Percentiles rank a stretch among this genome's conserved stretches.
phyloP scores from a whole-genome alignment of 2,329 filamentous ascomycete genomes.

The Pseudogymnoascus pannorum region DNA sequence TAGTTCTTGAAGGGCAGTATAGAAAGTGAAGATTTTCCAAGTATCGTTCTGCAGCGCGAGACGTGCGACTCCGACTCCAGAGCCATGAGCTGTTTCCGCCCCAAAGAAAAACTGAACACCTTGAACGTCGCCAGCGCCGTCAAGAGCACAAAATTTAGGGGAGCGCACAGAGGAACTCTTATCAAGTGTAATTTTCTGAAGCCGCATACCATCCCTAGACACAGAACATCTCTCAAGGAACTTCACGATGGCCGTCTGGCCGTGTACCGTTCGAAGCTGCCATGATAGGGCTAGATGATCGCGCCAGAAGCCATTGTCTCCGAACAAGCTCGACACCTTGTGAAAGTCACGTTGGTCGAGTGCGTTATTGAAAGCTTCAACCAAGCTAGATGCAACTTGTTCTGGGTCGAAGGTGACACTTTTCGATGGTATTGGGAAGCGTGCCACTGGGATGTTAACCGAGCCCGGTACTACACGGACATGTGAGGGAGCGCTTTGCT shows the following conservation, averaged over 20 bases:
- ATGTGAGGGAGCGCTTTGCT: constrained; percentile 28
- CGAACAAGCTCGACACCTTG: constrained; percentile 34
- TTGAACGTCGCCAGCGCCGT: constrained; percentile 39
- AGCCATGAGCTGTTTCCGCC: constrained; percentile 45
- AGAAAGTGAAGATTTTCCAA: constrained; percentile 60
- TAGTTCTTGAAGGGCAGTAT: constrained; percentile 50
- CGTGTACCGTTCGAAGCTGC: constrained; percentile 47
- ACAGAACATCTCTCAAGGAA: constrained; percentile 31
- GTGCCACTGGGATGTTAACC: constrained; percentile 43
- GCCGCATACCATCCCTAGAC: constrained; percentile 32
- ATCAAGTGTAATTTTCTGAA: constrained; percentile 37
- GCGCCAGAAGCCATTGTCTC: constrained; percentile 46
- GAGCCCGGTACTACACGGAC: constrained; percentile 45
- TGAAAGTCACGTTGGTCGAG: constrained; percentile 32
- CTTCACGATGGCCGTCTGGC: constrained; percentile 31
- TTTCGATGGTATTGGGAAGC: constrained; percentile 30
- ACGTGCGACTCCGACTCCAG: constrained; percentile 48
- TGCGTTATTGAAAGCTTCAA: constrained; percentile 36
- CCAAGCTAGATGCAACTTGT: constrained; percentile 32
- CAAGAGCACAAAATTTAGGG: constrained; percentile 40
- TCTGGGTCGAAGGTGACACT: constrained; percentile 24
- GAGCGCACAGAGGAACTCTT: constrained; percentile 36
- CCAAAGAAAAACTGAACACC: constrained; percentile 51
- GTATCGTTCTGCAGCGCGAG: constrained; percentile 35
- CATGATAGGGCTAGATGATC: constrained; percentile 51